A percentile compares a stretch with the other conserved stretches of the same genome.
phyloP scores from a whole-genome alignment of 805 yeast species.

The Lipomyces mesembrius region DNA sequence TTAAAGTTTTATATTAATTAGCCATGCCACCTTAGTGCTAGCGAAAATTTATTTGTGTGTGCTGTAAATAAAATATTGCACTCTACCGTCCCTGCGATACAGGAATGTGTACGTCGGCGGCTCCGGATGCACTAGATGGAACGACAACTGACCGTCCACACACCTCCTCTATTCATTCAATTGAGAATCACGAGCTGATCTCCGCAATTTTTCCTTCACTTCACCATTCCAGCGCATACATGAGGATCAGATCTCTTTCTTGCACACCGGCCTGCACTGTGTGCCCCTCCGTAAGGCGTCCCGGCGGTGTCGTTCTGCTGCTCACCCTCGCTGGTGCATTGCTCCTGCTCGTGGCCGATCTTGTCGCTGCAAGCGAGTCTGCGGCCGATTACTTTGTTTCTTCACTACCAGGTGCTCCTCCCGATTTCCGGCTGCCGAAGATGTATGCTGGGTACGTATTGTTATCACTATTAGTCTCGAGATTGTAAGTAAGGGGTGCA shows the following conservation, averaged over 20 bases:
- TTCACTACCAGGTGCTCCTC: slow-evolving; percentile 44
- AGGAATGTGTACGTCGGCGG: neutral
- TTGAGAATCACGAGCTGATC: neutral
- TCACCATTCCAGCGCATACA: slow-evolving; percentile 2
- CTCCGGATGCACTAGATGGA: neutral
- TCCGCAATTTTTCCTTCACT: neutral
- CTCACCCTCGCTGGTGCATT: slow-evolving; percentile 5
- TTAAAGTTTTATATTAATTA: neutral
- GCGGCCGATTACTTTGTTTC: slow-evolving; percentile 43
- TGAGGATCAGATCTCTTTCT: neutral
- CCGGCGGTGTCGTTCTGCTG: neutral
- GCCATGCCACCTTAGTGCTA: neutral
- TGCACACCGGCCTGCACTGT: neutral
- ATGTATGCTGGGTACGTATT: slow-evolving; percentile 55
- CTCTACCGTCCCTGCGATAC: neutral
- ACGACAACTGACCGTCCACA: neutral
- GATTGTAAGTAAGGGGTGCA: slow-evolving; percentile 52
- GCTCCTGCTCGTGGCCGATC: slow-evolving; percentile 20
- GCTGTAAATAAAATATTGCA: neutral
- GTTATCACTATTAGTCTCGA: slow-evolving; percentile 4
- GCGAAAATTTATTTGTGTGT: neutral
- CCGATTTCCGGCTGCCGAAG: slow-evolving; percentile 44
- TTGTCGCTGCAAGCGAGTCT: slow-evolving; percentile 16
- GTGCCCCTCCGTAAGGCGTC: neutral
- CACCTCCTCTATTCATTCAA: neutral